Base-by-base conservation (phyloP, 345 rosid genomes). In the Lepidium africanum region DNA sequence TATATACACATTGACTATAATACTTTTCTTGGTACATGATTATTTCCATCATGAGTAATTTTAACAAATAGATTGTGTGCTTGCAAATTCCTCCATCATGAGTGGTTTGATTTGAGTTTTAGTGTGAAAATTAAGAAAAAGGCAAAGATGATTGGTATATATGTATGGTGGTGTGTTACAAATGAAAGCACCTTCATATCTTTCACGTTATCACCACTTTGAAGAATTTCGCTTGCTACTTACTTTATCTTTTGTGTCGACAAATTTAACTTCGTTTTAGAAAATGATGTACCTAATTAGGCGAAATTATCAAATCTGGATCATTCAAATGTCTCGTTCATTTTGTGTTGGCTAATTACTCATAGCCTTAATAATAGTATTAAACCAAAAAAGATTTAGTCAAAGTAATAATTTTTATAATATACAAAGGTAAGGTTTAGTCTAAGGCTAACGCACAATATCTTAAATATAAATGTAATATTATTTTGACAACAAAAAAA, bases 91-190 rank as follows among this genome's bases (percentile, higher is more conserved):
- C 27, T 25, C 27, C 27, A 58, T 47, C 52, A 59, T 69, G 43
- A 69, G 27, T 69, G 40, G 57, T 32, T 54, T 37, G 49, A 19
- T 43, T 37, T 66, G 71, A 66, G 39, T 59, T 32, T 11, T 48
- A 25, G 21, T 48, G 59, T 59, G 21, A n/a, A n/a, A 49, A 30
- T 39, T n/a, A 48, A 59, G 27, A 25, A 25, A 25, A 25, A 25
- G 27, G 4, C 3, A 25, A 25, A 25, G 27, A 13, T 32, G 39
- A 15, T 23, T 25, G n/a, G 30, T 25, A 48, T 23, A 41, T 59
- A 49, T 47, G 27, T 25, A 25, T 25, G 68, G 62, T 71, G 69
- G 46, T 71, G 69, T 41, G 70, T 63, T 63, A 72, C 63, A 54
- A 53, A 45, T 32, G 59, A 55, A 72, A 63, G 42, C 65, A 72